Evolutionary conservation across 306 rosid genomes (phyloP).

Genomic region (Rosa chinensis): DNA sequence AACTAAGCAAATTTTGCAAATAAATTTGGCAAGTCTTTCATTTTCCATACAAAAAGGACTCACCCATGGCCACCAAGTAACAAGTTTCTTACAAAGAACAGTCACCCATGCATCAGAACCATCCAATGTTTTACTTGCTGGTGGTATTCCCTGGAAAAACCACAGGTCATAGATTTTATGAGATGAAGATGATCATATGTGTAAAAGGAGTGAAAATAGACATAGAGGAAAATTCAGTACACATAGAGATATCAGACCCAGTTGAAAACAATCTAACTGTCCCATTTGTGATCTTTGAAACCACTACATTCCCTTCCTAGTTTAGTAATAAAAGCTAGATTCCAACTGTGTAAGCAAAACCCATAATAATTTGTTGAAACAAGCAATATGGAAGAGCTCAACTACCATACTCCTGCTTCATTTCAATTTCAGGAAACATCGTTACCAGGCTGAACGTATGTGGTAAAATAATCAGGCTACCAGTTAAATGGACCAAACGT

Average conservation of each 20-base stretch:
- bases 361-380: background rate
- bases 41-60: conserved; percentile 29
- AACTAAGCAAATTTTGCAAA: background rate
- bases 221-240: background rate
- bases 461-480: background rate
- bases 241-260: conserved; percentile 7
- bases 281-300: background rate
- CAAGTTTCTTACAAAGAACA: conserved; percentile 71
- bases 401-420: background rate
- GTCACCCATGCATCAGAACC: conserved; percentile 82
- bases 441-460: background rate
- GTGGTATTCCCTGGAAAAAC: conserved; percentile 72
- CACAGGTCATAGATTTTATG: conserved; percentile 13
- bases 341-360: background rate
- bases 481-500: background rate
- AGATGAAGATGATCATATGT: background rate
- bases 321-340: background rate
- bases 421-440: background rate
- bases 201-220: background rate
- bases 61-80: conserved; percentile 93
- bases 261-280: background rate
- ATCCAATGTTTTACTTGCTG: conserved; percentile 49
- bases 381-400: background rate
- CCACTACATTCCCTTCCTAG: background rate
- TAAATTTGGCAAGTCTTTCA: background rate